A percentile compares a stretch with the other conserved stretches of the same genome.
phyloP scores from a whole-genome alignment of 2,329 filamentous ascomycete species.

The Ceratocystis alfenasii region DNA sequence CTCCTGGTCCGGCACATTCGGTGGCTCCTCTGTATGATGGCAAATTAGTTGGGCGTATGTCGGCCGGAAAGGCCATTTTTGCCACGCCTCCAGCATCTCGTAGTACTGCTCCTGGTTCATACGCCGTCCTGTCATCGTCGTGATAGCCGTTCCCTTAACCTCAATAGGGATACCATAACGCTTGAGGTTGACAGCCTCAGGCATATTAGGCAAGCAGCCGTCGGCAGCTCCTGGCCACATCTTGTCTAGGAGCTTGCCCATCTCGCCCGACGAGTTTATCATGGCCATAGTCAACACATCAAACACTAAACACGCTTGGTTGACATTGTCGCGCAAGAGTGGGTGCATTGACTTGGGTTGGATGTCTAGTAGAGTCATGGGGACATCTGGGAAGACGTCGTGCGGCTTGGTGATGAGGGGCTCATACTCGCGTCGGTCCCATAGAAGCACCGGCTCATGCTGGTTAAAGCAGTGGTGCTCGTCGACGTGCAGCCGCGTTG shows the following conservation, averaged over 20 bases:
- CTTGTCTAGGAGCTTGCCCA: slow-evolving; percentile 37
- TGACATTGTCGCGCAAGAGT: slow-evolving; percentile 37
- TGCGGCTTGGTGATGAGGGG: slow-evolving; percentile 45
- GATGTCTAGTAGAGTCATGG: slow-evolving; percentile 52
- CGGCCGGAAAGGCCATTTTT: slow-evolving; percentile 54
- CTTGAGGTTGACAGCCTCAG: slow-evolving; percentile 37
- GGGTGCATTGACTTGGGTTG: slow-evolving; percentile 45
- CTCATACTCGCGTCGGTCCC: slow-evolving; percentile 61
- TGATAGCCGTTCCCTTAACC: slow-evolving; percentile 28
- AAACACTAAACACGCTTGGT: slow-evolving; percentile 37
- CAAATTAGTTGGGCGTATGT: slow-evolving; percentile 38
- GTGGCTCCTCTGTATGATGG: slow-evolving; percentile 29
- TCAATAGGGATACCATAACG: slow-evolving; percentile 36
- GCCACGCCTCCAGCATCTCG: slow-evolving; percentile 48
- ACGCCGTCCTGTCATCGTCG: slow-evolving; percentile 35
- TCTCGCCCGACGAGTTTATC: slow-evolving; percentile 28
- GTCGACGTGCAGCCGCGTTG: slow-evolving; percentile 38
- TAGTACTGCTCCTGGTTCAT: slow-evolving; percentile 44
- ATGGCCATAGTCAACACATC: slow-evolving; percentile 34
- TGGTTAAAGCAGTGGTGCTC: slow-evolving; percentile 42
- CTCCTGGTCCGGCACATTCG: background rate
- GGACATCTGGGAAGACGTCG: slow-evolving; percentile 56
- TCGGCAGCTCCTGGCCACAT: slow-evolving; percentile 50
- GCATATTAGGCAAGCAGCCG: slow-evolving; percentile 39
- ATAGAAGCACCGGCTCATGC: slow-evolving; percentile 44